Evolutionary conservation across 2,329 filamentous ascomycete species (phyloP).

Genomic region (Neofusicoccum sp.): DNA sequence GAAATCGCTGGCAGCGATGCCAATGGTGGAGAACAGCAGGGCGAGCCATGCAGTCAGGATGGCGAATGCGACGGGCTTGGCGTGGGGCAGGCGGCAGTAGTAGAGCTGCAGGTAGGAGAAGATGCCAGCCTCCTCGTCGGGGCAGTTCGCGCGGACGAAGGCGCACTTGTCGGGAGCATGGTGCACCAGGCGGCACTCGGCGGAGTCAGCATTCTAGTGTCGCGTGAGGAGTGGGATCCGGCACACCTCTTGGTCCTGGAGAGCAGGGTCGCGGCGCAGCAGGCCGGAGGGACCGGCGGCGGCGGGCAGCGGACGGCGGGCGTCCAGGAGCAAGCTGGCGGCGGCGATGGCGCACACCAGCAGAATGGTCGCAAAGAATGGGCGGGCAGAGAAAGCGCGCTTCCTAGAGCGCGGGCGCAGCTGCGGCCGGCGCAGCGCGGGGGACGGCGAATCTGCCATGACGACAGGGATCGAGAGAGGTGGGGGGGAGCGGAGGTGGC

Average conservation of each 20-base stretch:
- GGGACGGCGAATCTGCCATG: slow-evolving; percentile 11
- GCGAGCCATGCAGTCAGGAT: slow-evolving; percentile 80
- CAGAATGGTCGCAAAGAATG: slow-evolving; percentile 48
- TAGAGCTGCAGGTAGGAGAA: slow-evolving; percentile 86
- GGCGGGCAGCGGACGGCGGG: not conserved
- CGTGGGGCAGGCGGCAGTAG: slow-evolving; percentile 73
- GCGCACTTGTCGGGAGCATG: slow-evolving; percentile 76
- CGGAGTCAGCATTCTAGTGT: not conserved
- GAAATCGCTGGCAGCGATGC: slow-evolving; percentile 96
- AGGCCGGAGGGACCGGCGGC: not conserved
- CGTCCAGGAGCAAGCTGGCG: slow-evolving; percentile 27
- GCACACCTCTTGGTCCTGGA: slow-evolving; percentile 34
- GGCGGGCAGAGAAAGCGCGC: slow-evolving; percentile 42
- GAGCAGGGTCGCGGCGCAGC: slow-evolving; percentile 10
- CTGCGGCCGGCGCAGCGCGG: slow-evolving; percentile 17
- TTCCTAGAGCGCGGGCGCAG: slow-evolving; percentile 8
- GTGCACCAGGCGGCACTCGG: slow-evolving; percentile 73
- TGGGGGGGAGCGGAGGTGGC: not conserved
- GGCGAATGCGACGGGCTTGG: slow-evolving; percentile 73
- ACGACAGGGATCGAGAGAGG: not conserved
- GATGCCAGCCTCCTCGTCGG: slow-evolving; percentile 85
- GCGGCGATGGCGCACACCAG: slow-evolving; percentile 35
- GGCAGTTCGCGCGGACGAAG: slow-evolving; percentile 79
- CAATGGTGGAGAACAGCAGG: slow-evolving; percentile 92
- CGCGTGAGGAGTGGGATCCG: not conserved